A percentile compares a stretch with the other conserved stretches of the same genome.
These are phyloP conservation scores for Chimonanthus salicifolius DNA, from an alignment of 164 flowering plant species.

Conservation along the genomic window DNA sequence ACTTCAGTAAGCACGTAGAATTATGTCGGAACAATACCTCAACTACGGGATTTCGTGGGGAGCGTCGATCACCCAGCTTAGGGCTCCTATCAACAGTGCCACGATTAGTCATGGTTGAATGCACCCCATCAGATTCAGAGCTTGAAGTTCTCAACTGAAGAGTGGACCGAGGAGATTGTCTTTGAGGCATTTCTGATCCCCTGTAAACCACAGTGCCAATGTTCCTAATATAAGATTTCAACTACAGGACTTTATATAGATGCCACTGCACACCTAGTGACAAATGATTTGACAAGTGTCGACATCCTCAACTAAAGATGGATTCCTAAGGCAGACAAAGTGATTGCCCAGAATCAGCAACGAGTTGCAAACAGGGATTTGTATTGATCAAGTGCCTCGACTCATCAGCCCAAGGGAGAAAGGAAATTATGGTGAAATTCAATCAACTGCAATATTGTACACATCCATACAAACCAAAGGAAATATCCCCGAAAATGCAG, in stretches of 20 bases:
- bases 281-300: background rate
- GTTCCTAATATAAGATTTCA: background rate
- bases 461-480: too few relatives aligned
- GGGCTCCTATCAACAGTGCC: constrained; percentile 52
- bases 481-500: too few relatives aligned
- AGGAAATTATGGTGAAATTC: too few relatives aligned
- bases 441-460: too few relatives aligned
- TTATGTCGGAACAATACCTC: constrained; percentile 18
- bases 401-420: too few relatives aligned
- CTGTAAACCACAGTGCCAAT: constrained; percentile 2
- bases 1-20: background rate
- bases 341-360: background rate
- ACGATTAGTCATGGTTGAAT: constrained; percentile 27
- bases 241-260: background rate
- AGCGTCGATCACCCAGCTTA: constrained; percentile 60
- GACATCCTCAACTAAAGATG: background rate
- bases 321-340: background rate
- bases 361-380: background rate
- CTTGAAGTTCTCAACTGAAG: constrained; percentile 52
- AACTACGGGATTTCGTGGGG: constrained; percentile 57
- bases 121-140: constrained; percentile 56
- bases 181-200: constrained; percentile 56
- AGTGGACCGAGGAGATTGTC: constrained; percentile 52
- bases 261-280: background rate
- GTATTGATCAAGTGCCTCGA: too few relatives aligned